These are phyloP conservation scores for Yamadazyma epiphylla DNA, from an alignment of 1,139 yeast species.

Conservation along the genomic window DNA sequence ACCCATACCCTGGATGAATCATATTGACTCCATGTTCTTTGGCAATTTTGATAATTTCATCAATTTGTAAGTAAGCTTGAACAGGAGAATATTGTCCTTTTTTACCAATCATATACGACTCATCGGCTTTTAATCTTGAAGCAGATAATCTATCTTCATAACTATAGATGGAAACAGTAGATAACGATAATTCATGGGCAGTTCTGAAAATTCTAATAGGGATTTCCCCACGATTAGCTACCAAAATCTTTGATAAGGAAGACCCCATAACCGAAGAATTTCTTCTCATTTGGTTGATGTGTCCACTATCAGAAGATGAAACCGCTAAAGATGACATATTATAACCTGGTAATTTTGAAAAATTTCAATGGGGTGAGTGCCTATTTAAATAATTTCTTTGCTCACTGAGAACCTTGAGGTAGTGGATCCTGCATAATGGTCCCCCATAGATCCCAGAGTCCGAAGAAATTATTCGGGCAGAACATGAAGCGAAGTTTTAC, in stretches of 20 bases:
- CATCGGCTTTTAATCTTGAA: slow-evolving; percentile 93
- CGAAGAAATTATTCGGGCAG: neutral
- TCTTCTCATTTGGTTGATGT: slow-evolving; percentile 53
- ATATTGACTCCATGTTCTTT: slow-evolving; percentile 83
- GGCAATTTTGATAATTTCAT: slow-evolving; percentile 90
- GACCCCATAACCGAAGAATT: slow-evolving; percentile 60
- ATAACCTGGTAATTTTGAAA: slow-evolving; percentile 3
- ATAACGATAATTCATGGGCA: slow-evolving; percentile 97
- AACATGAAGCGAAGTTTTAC: neutral
- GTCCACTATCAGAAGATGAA: slow-evolving; percentile 14
- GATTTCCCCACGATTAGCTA: slow-evolving; percentile 95
- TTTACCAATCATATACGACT: slow-evolving; percentile 86
- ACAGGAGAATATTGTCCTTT: slow-evolving; percentile 92
- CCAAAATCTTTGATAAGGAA: slow-evolving; percentile 66
- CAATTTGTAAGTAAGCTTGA: slow-evolving; percentile 93
- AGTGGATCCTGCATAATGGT: neutral
- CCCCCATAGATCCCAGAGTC: neutral
- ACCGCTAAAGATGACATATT: slow-evolving; percentile 15
- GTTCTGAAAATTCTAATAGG: slow-evolving; percentile 90
- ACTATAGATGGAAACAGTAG: slow-evolving; percentile 95
- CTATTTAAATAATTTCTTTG: neutral
- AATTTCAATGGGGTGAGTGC: slow-evolving; percentile 4
- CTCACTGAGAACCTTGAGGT: neutral
- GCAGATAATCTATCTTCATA: slow-evolving; percentile 93
- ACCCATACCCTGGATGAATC: slow-evolving; percentile 99